A percentile compares a stretch with the other conserved stretches of the same genome.
phyloP scores from a whole-genome alignment of 805 yeast genomes.

The Saturnispora zaruensis region DNA sequence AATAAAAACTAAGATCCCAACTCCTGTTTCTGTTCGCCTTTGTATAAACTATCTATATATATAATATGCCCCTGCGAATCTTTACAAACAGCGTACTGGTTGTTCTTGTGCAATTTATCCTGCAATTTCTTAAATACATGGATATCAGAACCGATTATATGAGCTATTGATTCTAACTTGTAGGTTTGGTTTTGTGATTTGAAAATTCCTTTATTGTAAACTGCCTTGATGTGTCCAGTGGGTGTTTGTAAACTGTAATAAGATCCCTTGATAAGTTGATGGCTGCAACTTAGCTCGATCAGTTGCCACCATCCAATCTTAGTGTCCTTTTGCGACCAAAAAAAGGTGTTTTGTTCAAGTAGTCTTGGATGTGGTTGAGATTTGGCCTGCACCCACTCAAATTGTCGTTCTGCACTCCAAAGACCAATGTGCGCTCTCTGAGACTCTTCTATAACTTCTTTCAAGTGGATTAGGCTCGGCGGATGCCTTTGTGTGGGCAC shows the following conservation, averaged over 20 bases:
- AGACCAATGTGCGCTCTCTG: background rate
- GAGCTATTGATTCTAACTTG: background rate
- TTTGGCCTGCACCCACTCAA: conserved; percentile 7
- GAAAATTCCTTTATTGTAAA: background rate
- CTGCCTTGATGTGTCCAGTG: background rate
- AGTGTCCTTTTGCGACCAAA: conserved; percentile 3
- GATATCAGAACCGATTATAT: background rate
- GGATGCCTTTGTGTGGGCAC: conserved; percentile 1
- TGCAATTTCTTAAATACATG: background rate
- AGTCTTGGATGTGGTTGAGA: background rate
- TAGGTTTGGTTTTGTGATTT: background rate
- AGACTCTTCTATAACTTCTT: conserved; percentile 6
- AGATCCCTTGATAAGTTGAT: background rate
- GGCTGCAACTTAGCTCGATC: background rate
- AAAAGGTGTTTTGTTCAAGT: background rate
- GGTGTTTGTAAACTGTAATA: background rate
- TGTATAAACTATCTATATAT: background rate
- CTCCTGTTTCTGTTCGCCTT: background rate
- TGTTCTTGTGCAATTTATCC: background rate
- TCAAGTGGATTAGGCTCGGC: conserved; percentile 2
- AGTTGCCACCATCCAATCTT: conserved; percentile 1
- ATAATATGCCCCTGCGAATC: background rate
- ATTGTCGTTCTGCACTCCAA: conserved; percentile 6
- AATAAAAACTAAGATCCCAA: background rate
- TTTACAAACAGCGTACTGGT: background rate